phyloP scores from a whole-genome alignment of 192 early-diverging fungal genomes.

The Borealophlyctis nickersoniae region DNA sequence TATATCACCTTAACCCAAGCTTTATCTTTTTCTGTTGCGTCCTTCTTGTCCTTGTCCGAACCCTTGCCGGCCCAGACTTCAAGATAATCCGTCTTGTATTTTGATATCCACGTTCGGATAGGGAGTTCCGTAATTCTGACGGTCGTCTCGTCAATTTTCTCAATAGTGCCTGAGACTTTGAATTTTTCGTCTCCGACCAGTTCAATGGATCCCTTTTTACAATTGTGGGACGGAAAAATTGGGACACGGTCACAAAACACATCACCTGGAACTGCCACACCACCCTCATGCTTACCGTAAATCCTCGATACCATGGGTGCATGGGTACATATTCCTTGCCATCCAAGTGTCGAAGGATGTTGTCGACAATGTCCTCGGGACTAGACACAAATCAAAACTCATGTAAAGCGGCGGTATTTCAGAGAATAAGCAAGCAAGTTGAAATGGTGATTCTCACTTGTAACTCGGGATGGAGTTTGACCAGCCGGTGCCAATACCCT shows the following conservation, averaged over 20 bases:
- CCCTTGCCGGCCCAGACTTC: too few relatives aligned
- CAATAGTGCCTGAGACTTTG: slow-evolving; percentile 64
- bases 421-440: neutral
- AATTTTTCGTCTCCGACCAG: slow-evolving; percentile 53
- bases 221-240: neutral
- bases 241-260: too few relatives aligned
- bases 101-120: slow-evolving; percentile 81
- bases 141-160: slow-evolving; percentile 68
- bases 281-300: slow-evolving; percentile 40
- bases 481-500: slow-evolving; percentile 93
- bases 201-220: slow-evolving; percentile 63
- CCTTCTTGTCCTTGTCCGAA: too few relatives aligned
- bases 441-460: slow-evolving; percentile 35
- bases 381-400: slow-evolving; percentile 65
- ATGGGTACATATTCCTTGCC: slow-evolving; percentile 67
- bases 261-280: too few relatives aligned
- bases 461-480: slow-evolving; percentile 58
- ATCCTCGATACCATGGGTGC: slow-evolving; percentile 94
- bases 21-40: slow-evolving; percentile 68
- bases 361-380: slow-evolving; percentile 83
- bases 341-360: slow-evolving; percentile 76
- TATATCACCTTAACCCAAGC: slow-evolving; percentile 63
- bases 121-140: slow-evolving; percentile 90
- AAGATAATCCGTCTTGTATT: slow-evolving; percentile 81
- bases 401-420: too few relatives aligned